Percentiles rank a stretch among this genome's conserved stretches.
Evolutionary conservation across 441 rosid species (phyloP).

Genomic region (Biscutella auriculata): DNA sequence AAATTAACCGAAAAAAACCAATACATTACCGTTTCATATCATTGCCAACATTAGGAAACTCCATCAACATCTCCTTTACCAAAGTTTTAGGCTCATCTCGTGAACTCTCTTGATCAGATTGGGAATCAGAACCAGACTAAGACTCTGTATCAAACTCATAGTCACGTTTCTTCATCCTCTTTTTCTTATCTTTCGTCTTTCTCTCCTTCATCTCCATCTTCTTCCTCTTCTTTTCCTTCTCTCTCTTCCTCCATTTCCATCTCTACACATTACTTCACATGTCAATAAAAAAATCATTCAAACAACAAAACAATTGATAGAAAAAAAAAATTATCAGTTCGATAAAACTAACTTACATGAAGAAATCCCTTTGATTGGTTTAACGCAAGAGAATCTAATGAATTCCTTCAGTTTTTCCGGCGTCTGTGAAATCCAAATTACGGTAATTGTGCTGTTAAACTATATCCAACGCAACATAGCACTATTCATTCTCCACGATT

Average conservation of each 20-base stretch:
- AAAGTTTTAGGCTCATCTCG: conserved; percentile 36
- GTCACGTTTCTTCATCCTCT: conserved; percentile 28
- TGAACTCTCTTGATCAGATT: conserved; percentile 21
- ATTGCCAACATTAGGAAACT: conserved; percentile 54
- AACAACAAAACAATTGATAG: too few species aligned
- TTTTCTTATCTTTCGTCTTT: conserved; percentile 25
- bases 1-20: too few species aligned
- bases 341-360: too few species aligned
- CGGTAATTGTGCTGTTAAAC: too few species aligned
- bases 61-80: conserved; percentile 36
- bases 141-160: conserved; percentile 29
- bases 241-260: conserved; percentile 33
- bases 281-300: too few species aligned
- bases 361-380: conserved; percentile 38
- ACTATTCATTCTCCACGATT: not conserved
- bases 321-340: too few species aligned
- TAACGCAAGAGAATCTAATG: conserved; percentile 41
- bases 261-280: conserved; percentile 47
- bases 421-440: conserved; percentile 48
- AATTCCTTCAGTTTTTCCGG: conserved; percentile 52
- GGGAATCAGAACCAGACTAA: conserved; percentile 22
- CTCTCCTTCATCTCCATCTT: conserved; percentile 26
- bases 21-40: conserved; percentile 65
- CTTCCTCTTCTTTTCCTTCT: conserved; percentile 30
- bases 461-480: too few species aligned